A percentile compares a stretch with the other conserved stretches of the same genome.
phyloP scores from a whole-genome alignment of 352 stramenopile genomes.

The Globisporangium camurandrum region DNA sequence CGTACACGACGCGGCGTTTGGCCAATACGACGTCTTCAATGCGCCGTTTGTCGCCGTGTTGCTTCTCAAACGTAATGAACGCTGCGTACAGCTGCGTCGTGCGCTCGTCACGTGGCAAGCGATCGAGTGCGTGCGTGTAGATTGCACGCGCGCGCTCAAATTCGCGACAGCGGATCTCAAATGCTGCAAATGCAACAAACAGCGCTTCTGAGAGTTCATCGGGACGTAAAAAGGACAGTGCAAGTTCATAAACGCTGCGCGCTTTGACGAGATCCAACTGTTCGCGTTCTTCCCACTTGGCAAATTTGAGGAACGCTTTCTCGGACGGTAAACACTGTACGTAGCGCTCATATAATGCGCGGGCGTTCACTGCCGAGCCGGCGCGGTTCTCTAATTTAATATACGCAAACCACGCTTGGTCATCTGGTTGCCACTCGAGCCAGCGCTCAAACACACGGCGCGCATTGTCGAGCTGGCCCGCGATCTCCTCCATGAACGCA shows the following conservation, averaged over 20 bases:
- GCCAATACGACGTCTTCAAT: conserved; percentile 95
- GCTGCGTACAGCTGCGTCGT: conserved; percentile 93
- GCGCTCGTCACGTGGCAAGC: conserved; percentile 77
- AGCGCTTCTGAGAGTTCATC: conserved; percentile 82
- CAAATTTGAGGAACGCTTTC: conserved; percentile 96
- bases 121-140: conserved; percentile 80
- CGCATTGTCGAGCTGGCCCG: conserved; percentile 92
- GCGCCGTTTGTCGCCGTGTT: conserved; percentile 93
- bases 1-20: conserved; percentile 94
- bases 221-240: conserved; percentile 86
- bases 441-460: conserved; percentile 95
- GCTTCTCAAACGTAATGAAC: conserved; percentile 98
- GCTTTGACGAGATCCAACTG: conserved; percentile 90
- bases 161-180: conserved; percentile 97
- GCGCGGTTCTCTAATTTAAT: conserved; percentile 97
- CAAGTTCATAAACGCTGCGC: conserved; percentile 92
- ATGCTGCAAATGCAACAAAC: conserved; percentile 93
- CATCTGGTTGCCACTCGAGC: conserved; percentile 97
- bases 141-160: conserved; percentile 87
- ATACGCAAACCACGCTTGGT: conserved; percentile 97
- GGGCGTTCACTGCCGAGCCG: conserved; percentile 74
- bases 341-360: conserved; percentile 93
- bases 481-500: conserved; percentile 99
- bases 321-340: conserved; percentile 86
- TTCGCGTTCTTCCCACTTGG: conserved; percentile 96